Conservation (phyloP, 2,329 filamentous ascomycete species). For the Sporothrix inflata region DNA sequence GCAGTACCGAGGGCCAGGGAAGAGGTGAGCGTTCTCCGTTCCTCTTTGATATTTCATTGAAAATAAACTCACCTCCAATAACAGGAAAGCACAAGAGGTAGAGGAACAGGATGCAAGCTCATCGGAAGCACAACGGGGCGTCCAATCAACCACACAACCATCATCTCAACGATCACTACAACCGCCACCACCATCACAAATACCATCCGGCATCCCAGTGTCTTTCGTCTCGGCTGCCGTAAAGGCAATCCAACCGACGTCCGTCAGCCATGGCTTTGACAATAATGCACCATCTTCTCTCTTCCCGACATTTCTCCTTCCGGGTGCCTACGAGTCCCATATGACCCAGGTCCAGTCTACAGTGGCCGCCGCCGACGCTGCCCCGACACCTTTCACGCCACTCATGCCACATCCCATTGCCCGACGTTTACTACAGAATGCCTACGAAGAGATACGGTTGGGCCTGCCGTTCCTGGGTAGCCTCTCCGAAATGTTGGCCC, state of each 20-base stretch:
- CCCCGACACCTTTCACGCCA: background rate
- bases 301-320: background rate
- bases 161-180: background rate
- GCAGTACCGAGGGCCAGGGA: slow-evolving; percentile 4
- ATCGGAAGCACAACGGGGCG: background rate
- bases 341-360: background rate
- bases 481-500: background rate
- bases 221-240: background rate
- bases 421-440: background rate
- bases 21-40: background rate
- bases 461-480: background rate
- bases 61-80: no score
- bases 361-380: background rate
- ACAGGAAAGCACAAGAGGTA: background rate
- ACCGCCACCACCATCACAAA: no score
- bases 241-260: background rate
- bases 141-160: background rate
- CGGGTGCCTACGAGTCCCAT: slow-evolving; percentile 3
- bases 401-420: background rate
- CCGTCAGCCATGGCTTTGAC: background rate
- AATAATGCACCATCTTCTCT: background rate
- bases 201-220: background rate
- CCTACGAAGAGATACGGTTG: background rate
- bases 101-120: background rate
- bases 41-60: no score